Evolutionary conservation across 495 filamentous ascomycete genomes (phyloP), one percentile per base, ranked within the genome.

Genomic region (Paragyromitra xinjiangensis): DNA sequence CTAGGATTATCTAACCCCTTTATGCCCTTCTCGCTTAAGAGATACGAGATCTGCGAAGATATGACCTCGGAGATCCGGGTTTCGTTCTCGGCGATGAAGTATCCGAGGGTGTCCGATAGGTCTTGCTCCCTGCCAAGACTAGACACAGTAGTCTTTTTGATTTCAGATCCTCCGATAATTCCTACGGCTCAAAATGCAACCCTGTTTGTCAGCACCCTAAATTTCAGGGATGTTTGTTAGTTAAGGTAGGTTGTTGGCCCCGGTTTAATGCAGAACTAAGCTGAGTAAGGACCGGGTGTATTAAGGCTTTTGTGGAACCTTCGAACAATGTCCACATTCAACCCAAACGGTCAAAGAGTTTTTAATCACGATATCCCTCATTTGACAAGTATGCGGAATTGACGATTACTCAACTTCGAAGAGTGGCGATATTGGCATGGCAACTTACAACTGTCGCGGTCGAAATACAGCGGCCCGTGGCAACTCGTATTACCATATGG

Each of bases 271-370:
- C 61, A n/a, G 59, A 19, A 42, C 7, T 22, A 0, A 16, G 61
- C 61, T 64, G 37, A 64, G 61, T 45, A 64, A 64, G 61, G 40
- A 64, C 9, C 61, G 7, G 37, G 14, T 62, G 61, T 45, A 64
- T 64, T 24, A 9, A 1, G 61, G n/a, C n/a, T 44, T 42, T 64
- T 42, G 58, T 40, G 37, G 61, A 45, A 64, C 61, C n/a, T 24
- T 12, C 55, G 24, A 34, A 5, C 9, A 58, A 29, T 24, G 26
- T 58, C 19, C 55, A 58, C 6, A 14, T 11, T 29, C 9, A 48
- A 48, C 14, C 44, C 44, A 48, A 48, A 48, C 8, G 6, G 50
- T 22, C 19, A 53, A 53, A 53, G 6, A 7, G 16, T 53, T 22
- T 53, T 48, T 48, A 3, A 16, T 6, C 26, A 1, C 14, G 34